phyloP scores from a whole-genome alignment of 2,329 filamentous ascomycete genomes.

The Fusarium buharicum region DNA sequence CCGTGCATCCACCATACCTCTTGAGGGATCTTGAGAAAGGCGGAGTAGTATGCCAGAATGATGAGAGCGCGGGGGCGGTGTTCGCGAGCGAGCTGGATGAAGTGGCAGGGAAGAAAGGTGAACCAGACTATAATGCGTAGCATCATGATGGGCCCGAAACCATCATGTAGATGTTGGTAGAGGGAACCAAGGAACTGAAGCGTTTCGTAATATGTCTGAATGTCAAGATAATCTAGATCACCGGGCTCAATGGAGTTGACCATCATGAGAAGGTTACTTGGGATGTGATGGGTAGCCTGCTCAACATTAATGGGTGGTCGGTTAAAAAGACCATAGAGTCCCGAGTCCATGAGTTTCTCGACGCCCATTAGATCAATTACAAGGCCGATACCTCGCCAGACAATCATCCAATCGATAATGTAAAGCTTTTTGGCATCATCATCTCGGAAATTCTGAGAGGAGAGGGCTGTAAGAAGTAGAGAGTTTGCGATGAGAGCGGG shows the following conservation, averaged over 20 bases:
- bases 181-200: conserved; percentile 63
- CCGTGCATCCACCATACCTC: conserved; percentile 62
- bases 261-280: conserved; percentile 62
- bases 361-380: conserved; percentile 55
- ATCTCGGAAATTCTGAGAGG: conserved; percentile 63
- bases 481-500: conserved; percentile 64
- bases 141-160: conserved; percentile 57
- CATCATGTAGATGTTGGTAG: conserved; percentile 59
- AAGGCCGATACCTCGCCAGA: conserved; percentile 64
- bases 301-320: conserved; percentile 61
- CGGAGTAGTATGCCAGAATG: conserved; percentile 64
- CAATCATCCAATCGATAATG: conserved; percentile 65
- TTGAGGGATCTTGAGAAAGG: conserved; percentile 59
- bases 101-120: conserved; percentile 59
- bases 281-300: conserved; percentile 54
- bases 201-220: conserved; percentile 57
- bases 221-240: conserved; percentile 55
- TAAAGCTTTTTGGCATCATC: conserved; percentile 57
- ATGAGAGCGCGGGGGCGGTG: conserved; percentile 59
- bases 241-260: conserved; percentile 55
- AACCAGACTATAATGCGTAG: conserved; percentile 65
- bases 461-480: conserved; percentile 62
- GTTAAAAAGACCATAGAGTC: conserved; percentile 60
- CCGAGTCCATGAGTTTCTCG: conserved; percentile 51
- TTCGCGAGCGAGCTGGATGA: conserved; percentile 57